Conservation (phyloP, 2,329 filamentous ascomycete species). For the Fulvia fulva region DNA sequence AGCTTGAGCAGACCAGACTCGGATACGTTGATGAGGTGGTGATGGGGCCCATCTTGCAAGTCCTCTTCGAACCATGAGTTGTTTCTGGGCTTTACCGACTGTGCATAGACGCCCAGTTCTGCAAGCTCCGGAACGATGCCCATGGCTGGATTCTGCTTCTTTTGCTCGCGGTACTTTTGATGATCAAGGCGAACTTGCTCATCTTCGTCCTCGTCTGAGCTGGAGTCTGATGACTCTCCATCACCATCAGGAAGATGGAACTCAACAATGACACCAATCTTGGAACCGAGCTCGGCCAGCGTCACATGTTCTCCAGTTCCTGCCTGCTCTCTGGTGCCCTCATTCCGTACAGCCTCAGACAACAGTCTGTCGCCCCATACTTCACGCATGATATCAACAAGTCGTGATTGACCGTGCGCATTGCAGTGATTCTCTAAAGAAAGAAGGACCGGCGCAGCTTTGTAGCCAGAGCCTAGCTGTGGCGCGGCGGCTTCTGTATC, state of each 20-base stretch:
- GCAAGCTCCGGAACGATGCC: conserved; percentile 63
- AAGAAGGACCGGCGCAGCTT: conserved; percentile 57
- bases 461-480: conserved; percentile 37
- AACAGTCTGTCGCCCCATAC: conserved; percentile 59
- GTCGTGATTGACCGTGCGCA: conserved; percentile 55
- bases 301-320: conserved; percentile 53
- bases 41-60: conserved; percentile 51
- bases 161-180: conserved; percentile 52
- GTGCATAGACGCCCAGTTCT: conserved; percentile 64
- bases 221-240: conserved; percentile 35
- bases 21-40: conserved; percentile 67
- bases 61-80: conserved; percentile 60
- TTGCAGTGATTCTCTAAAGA: conserved; percentile 67
- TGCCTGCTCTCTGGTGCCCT: conserved; percentile 54
- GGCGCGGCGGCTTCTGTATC: conserved; percentile 54
- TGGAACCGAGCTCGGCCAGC: conserved; percentile 57
- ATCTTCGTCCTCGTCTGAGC: conserved; percentile 35
- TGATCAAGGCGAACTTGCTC: conserved; percentile 43
- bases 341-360: conserved; percentile 53
- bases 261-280: conserved; percentile 65
- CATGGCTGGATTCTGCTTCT: conserved; percentile 43
- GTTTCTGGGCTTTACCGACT: conserved; percentile 64
- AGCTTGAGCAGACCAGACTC: conserved; percentile 56
- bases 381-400: conserved; percentile 63
- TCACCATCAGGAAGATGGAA: conserved; percentile 57